These are phyloP conservation scores for Albatrellus sp. DNA, from an alignment of 1,284 basidiomycete genomes.

Conservation along the genomic window DNA sequence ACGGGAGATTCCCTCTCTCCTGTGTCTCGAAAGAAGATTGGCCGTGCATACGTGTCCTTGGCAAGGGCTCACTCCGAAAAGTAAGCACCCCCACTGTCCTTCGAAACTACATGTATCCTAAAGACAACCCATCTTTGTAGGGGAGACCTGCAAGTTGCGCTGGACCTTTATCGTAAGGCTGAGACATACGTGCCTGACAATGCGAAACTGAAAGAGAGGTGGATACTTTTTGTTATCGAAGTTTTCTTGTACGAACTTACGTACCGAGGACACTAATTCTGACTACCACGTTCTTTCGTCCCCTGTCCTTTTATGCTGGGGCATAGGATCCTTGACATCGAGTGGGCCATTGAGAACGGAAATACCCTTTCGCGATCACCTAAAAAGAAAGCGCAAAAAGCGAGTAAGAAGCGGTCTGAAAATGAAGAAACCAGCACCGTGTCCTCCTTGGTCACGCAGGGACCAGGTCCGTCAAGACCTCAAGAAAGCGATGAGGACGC, in stretches of 20 bases:
- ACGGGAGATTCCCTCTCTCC: constrained; percentile 54
- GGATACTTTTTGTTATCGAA: constrained; percentile 49
- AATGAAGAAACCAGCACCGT: constrained; percentile 2
- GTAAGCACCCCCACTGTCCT: constrained; percentile 22
- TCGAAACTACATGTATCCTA: neutral
- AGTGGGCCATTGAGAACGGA: constrained; percentile 54
- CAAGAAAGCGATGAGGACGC: constrained; percentile 9
- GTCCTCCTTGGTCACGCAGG: neutral
- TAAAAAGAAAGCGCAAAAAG: constrained; percentile 31
- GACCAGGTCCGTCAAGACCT: constrained; percentile 4
- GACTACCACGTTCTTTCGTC: constrained; percentile 6
- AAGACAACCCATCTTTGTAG: constrained; percentile 21
- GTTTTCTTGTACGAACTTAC: constrained; percentile 42
- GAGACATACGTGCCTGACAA: constrained; percentile 69
- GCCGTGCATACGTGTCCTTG: constrained; percentile 61
- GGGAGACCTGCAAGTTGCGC: constrained; percentile 57
- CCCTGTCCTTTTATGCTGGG: neutral
- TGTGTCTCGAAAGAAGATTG: constrained; percentile 61
- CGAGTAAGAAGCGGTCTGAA: constrained; percentile 19
- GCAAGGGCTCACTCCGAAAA: constrained; percentile 68
- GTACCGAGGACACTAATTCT: constrained; percentile 10
- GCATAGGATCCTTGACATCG: constrained; percentile 60
- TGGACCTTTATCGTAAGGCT: constrained; percentile 66
- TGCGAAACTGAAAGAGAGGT: constrained; percentile 71
- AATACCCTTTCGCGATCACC: constrained; percentile 50